phyloP scores from a whole-genome alignment of 768 basidiomycete genomes.

The Termitomyces sp. region DNA sequence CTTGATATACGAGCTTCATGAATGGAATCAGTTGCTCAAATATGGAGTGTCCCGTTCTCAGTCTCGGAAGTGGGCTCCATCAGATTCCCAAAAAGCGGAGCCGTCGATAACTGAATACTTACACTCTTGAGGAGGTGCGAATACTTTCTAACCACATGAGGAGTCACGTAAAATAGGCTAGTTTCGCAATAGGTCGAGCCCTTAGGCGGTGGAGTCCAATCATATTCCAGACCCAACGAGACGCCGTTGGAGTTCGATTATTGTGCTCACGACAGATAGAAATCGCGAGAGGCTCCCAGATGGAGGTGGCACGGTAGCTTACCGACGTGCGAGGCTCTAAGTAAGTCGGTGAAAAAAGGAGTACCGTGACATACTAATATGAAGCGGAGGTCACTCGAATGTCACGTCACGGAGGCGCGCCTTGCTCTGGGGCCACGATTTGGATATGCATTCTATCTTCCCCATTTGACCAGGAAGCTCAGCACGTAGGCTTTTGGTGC shows the following conservation, averaged over 20 bases:
- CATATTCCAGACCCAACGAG: neutral
- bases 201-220: neutral
- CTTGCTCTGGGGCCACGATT: slow-evolving; percentile 8
- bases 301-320: slow-evolving; percentile 2
- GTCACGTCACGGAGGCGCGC: slow-evolving; percentile 12
- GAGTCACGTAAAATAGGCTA: neutral
- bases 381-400: slow-evolving; percentile 3
- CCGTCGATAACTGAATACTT: too few relatives aligned
- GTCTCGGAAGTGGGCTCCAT: neutral
- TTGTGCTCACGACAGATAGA: neutral
- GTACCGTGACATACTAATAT: neutral
- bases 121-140: too few relatives aligned
- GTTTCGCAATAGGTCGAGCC: too few relatives aligned
- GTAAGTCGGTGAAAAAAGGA: too few relatives aligned
- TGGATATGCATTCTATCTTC: neutral
- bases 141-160: too few relatives aligned
- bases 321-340: slow-evolving; percentile 3
- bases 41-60: neutral
- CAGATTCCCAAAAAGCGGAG: neutral
- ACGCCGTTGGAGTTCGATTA: neutral
- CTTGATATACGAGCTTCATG: neutral
- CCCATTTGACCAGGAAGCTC: slow-evolving; percentile 9
- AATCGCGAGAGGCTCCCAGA: neutral
- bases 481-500: neutral
- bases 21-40: neutral